Evolutionary conservation across 768 basidiomycete genomes (phyloP).

Genomic region (Serendipita vermifera): DNA sequence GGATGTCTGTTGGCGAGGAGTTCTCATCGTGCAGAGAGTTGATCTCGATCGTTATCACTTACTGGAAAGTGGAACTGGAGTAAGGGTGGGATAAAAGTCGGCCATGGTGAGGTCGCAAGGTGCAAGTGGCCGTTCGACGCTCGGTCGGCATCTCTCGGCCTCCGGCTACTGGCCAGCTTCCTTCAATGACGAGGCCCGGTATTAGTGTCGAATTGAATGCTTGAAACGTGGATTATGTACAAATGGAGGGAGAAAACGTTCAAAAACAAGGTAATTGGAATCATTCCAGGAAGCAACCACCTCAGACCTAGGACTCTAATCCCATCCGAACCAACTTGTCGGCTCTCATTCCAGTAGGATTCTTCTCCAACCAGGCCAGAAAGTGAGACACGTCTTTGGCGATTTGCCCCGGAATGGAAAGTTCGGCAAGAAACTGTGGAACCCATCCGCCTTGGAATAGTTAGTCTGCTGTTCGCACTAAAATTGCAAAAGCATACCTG

Average conservation of each 20-base stretch:
- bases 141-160: no score
- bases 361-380: not conserved
- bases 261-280: conserved; percentile 91
- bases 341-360: no score
- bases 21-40: no score
- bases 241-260: conserved; percentile 89
- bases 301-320: no score
- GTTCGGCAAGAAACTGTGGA: conserved; percentile 48
- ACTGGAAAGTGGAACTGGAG: not conserved
- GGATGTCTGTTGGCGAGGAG: no score
- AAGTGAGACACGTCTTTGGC: conserved; percentile 23
- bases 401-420: conserved; percentile 40
- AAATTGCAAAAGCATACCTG: conserved; percentile 30
- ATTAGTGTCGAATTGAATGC: no score
- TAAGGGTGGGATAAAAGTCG: not conserved
- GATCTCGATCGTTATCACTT: not conserved
- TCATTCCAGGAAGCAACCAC: no score
- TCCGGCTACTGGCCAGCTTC: no score
- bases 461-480: conserved; percentile 17
- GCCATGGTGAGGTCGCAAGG: not conserved
- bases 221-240: no score
- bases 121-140: no score
- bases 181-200: no score
- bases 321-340: no score
- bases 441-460: conserved; percentile 27